phyloP scores from a whole-genome alignment of 805 yeast genomes.

The Debaryomyces castellii region DNA sequence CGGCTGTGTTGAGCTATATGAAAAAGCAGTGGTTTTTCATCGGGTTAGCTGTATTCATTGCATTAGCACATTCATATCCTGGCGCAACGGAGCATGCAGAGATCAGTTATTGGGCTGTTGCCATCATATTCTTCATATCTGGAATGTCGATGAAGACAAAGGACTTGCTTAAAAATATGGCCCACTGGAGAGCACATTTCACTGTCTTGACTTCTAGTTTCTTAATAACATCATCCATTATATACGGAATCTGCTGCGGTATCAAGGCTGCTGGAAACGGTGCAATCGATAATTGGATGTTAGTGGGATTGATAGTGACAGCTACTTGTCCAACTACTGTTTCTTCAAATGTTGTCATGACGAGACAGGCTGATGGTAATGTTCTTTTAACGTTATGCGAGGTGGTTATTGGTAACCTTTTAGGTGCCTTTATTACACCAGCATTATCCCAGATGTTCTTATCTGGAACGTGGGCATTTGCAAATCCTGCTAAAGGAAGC shows the following conservation, averaged over 20 bases:
- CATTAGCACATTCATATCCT: conserved; percentile 76
- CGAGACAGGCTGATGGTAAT: conserved; percentile 81
- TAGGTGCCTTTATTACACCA: conserved; percentile 88
- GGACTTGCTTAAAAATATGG: conserved; percentile 57
- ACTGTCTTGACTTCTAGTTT: conserved; percentile 69
- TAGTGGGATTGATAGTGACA: conserved; percentile 80
- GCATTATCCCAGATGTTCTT: conserved; percentile 74
- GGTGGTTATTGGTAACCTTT: conserved; percentile 78
- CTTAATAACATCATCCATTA: conserved; percentile 65
- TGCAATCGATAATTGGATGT: conserved; percentile 70
- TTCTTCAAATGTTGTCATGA: conserved; percentile 90
- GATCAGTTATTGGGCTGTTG: conserved; percentile 85
- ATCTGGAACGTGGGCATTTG: conserved; percentile 64
- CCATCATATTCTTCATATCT: conserved; percentile 76
- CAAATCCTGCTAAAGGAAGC: conserved; percentile 58
- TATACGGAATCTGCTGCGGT: conserved; percentile 72
- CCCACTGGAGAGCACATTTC: conserved; percentile 81
- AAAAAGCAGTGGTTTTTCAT: conserved; percentile 72
- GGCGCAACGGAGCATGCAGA: conserved; percentile 72
- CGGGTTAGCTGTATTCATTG: conserved; percentile 67
- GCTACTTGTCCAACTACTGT: conserved; percentile 92
- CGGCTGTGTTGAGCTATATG: background rate
- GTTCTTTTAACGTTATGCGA: conserved; percentile 77
- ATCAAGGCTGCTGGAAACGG: conserved; percentile 57
- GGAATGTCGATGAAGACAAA: conserved; percentile 76